Base-by-base conservation (phyloP, 495 filamentous ascomycete species). In the Penicillium soppii region DNA sequence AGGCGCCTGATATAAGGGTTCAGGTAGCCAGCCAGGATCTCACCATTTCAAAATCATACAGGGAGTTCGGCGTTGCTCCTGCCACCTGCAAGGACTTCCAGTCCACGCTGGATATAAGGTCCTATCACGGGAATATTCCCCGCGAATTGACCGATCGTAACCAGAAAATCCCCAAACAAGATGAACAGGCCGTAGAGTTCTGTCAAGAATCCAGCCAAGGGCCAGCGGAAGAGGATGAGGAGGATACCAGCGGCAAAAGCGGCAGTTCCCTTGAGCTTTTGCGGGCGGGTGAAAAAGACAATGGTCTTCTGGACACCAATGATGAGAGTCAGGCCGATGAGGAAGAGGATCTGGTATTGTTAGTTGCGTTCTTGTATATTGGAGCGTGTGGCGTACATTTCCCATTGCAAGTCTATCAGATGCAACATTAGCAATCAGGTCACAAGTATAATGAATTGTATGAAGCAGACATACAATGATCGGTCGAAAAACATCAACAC, bases 401-500 rank as follows among this genome's bases (percentile, higher is more conserved):
- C 90, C 90, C 90, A 95, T 95, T 50, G 89, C 88, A 30, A 94
- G 82, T 80, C 76, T 82, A 73, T 30, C 52, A 53, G 57, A 56
- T 21, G 39, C 2, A 26, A 7, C 10, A 38, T 59, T 56, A 63
- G 59, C 27, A 40, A 46, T 10, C 4, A 15, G 16, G 19, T 1
- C 21, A 20, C 21, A 17, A 7, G 19, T 4, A 21, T 16, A 20
- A 5, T 10, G 10, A 29, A 39, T 9, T 5, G 2, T 5, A 35
- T 12, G 9, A 13, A 41, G 22, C 19, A 13, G 10, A 67, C 80
- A 32, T 78, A 88, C 91, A 97, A 88, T 57, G 94, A 90, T 50
- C 95, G 84, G 71, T 98, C 94, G 69, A 97, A 98, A 76, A 98
- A 97, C 74, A 98, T 83, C 55, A 97, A 69, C 4, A 97, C 88